Conservation (phyloP, 495 filamentous ascomycete species). For the Penicillium herquei region DNA sequence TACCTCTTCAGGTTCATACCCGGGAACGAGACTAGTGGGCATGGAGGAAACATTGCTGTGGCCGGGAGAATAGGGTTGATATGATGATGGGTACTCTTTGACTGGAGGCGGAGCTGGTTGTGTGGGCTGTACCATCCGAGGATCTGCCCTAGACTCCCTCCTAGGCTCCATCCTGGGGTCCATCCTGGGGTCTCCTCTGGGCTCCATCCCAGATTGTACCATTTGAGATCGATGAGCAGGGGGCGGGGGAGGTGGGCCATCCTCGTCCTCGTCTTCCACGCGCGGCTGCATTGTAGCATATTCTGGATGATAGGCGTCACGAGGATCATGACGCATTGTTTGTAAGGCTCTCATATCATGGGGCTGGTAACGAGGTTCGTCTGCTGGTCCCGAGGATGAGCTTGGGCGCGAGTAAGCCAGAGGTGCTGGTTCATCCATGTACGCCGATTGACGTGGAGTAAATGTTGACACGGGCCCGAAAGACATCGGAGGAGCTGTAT, state of each 20-base stretch:
- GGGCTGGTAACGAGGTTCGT: slow-evolving; percentile 24
- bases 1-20: slow-evolving; percentile 63
- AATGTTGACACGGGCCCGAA: slow-evolving; percentile 21
- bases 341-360: slow-evolving; percentile 24
- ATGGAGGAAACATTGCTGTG: slow-evolving; percentile 45
- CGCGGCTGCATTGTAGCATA: slow-evolving; percentile 63
- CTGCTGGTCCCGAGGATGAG: slow-evolving; percentile 17
- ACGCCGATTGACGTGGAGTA: slow-evolving; percentile 7
- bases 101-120: slow-evolving; percentile 26
- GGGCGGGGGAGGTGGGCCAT: slow-evolving; percentile 47
- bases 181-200: too few species aligned
- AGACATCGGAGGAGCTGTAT: slow-evolving; percentile 20
- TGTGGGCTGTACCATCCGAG: slow-evolving; percentile 24
- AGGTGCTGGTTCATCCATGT: slow-evolving; percentile 11
- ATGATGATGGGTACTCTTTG: slow-evolving; percentile 21
- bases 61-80: slow-evolving; percentile 37
- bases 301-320: slow-evolving; percentile 33
- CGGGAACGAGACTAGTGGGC: slow-evolving; percentile 67
- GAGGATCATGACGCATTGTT: slow-evolving; percentile 21
- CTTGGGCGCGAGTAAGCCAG: slow-evolving; percentile 15
- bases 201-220: slow-evolving; percentile 15
- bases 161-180: too few species aligned
- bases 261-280: slow-evolving; percentile 67
- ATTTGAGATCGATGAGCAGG: slow-evolving; percentile 45
- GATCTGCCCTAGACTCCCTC: too few species aligned